A percentile compares a stretch with the other conserved stretches of the same genome.
Evolutionary conservation across 2,329 filamentous ascomycete species (phyloP).

Genomic region (Thielaviopsis musarum): DNA sequence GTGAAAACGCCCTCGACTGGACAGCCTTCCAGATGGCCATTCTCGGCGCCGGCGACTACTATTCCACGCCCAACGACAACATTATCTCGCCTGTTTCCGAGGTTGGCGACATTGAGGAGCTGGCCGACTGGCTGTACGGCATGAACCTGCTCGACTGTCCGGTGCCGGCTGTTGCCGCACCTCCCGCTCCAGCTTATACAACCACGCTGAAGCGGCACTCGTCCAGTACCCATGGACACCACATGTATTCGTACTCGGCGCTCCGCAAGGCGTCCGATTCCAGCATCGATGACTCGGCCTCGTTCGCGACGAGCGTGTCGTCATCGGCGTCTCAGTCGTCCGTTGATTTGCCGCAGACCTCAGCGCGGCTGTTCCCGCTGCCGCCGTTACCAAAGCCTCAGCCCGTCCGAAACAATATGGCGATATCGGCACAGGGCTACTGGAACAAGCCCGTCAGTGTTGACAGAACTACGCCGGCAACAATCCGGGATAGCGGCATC

Average conservation of each 20-base stretch:
- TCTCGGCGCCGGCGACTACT: constrained; percentile 36
- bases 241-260: neutral
- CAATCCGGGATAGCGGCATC: constrained; percentile 19
- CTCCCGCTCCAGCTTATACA: neutral
- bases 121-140: constrained; percentile 34
- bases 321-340: neutral
- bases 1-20: constrained; percentile 36
- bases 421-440: neutral
- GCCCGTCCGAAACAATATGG: neutral
- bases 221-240: neutral
- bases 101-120: constrained; percentile 30
- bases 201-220: neutral
- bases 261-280: neutral
- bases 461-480: neutral
- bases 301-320: neutral
- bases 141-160: constrained; percentile 8
- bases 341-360: neutral
- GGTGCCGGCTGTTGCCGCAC: neutral
- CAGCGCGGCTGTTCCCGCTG: neutral
- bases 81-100: constrained; percentile 21
- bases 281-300: neutral
- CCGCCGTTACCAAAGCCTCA: neutral
- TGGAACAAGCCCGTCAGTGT: neutral
- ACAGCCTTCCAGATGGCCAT: constrained; percentile 50
- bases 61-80: constrained; percentile 25